Percentiles rank a stretch among this genome's conserved stretches.
These are phyloP conservation scores for Nitzschia putrida DNA, from an alignment of 108 stramenopile species.

Conservation along the genomic window DNA sequence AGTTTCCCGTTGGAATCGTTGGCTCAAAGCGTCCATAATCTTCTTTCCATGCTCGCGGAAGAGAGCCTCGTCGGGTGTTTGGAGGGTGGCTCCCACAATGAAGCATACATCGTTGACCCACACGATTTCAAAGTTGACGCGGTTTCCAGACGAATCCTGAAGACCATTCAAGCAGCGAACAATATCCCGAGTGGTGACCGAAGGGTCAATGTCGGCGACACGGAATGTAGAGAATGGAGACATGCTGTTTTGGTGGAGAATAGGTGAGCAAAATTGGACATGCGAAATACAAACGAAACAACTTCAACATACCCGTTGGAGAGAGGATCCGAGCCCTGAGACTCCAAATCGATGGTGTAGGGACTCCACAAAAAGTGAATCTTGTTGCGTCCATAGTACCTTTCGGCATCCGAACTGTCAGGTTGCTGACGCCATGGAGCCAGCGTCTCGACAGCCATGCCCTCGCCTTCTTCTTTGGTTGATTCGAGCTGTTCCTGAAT, in stretches of 20 bases:
- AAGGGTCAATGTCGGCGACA: slow-evolving; percentile 60
- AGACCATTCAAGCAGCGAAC: slow-evolving; percentile 45
- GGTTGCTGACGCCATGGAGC: slow-evolving; percentile 36
- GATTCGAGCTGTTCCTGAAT: slow-evolving; percentile 24
- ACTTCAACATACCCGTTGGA: slow-evolving; percentile 17
- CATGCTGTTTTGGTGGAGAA: slow-evolving; percentile 22
- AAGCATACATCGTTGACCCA: slow-evolving; percentile 80
- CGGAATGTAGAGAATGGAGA: slow-evolving; percentile 54
- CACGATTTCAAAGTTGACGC: slow-evolving; percentile 72
- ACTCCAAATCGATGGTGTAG: slow-evolving; percentile 79
- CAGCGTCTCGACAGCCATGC: slow-evolving; percentile 4
- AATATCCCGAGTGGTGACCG: slow-evolving; percentile 72
- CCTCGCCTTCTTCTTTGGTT: not conserved
- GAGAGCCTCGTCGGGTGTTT: slow-evolving; percentile 4
- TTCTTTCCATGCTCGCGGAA: slow-evolving; percentile 42
- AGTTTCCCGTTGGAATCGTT: slow-evolving; percentile 19
- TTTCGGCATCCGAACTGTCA: slow-evolving; percentile 25
- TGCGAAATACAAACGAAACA: not conserved
- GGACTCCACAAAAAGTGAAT: slow-evolving; percentile 60
- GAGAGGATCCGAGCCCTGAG: slow-evolving; percentile 55
- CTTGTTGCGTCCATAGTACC: slow-evolving; percentile 65
- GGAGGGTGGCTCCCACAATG: slow-evolving; percentile 53
- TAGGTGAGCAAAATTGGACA: not conserved
- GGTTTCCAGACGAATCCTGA: slow-evolving; percentile 40
- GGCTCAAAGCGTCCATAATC: slow-evolving; percentile 19